Percentiles rank a stretch among this genome's conserved stretches.
Conservation (phyloP, 441 rosid genomes). For the Syzygium malaccense region DNA sequence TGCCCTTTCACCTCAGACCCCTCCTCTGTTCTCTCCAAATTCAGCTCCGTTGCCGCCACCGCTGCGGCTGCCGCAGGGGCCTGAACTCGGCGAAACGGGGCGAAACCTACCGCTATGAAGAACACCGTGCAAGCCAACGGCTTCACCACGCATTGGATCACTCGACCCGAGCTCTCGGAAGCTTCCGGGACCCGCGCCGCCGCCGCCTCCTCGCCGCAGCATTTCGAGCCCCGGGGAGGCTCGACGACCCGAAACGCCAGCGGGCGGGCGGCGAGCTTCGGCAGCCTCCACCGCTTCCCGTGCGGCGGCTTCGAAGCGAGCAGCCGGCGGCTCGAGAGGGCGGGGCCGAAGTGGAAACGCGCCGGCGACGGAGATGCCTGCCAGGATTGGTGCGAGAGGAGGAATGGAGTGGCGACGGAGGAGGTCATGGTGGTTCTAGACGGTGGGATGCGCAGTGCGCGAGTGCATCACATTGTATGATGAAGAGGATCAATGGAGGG, state of each 20-base stretch:
- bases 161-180: conserved; percentile 9
- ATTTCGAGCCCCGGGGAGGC: conserved; percentile 20
- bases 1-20: conserved; percentile 30
- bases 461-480: background rate
- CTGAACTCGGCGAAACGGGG: conserved; percentile 37
- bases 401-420: conserved; percentile 29
- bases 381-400: conserved; percentile 14
- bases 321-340: background rate
- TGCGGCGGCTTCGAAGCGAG: background rate
- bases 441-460: background rate
- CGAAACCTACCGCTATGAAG: conserved; percentile 62
- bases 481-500: background rate
- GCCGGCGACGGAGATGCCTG: background rate
- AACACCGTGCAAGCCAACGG: conserved; percentile 43
- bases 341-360: conserved; percentile 6
- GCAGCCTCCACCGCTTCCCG: background rate
- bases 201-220: conserved; percentile 2
- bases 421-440: background rate
- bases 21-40: conserved; percentile 25
- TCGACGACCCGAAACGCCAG: background rate
- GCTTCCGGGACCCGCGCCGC: conserved; percentile 9
- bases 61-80: conserved; percentile 51
- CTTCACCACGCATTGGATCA: conserved; percentile 29
- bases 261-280: conserved; percentile 13
- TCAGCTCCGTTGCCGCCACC: conserved; percentile 33